A percentile compares a stretch with the other conserved stretches of the same genome.
Conservation (phyloP, 768 basidiomycete genomes). For the Amanita polypyramis region DNA sequence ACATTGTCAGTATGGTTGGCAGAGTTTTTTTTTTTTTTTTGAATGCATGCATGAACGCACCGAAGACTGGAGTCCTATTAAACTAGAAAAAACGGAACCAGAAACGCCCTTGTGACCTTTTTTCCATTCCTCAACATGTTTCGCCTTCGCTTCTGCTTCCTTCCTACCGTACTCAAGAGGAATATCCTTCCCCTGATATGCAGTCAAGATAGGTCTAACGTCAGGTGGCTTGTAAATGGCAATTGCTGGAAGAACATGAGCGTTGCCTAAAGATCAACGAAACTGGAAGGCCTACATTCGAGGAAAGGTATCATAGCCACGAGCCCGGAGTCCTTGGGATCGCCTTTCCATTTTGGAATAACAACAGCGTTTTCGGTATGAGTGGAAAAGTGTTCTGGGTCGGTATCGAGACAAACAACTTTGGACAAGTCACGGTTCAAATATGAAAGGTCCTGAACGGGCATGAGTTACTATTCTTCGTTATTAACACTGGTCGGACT, state of each 20-base stretch:
- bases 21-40: too few species aligned
- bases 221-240: conserved; percentile 85
- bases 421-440: conserved; percentile 90
- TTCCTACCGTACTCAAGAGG: conserved; percentile 81
- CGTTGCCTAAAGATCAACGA: not conserved
- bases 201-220: conserved; percentile 77
- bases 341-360: conserved; percentile 80
- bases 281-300: conserved; percentile 52
- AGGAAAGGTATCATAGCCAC: conserved; percentile 95
- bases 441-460: conserved; percentile 72
- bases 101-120: conserved; percentile 25
- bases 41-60: conserved; percentile 10
- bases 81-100: conserved; percentile 23
- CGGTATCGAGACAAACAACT: conserved; percentile 80
- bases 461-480: not conserved
- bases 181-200: conserved; percentile 83
- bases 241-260: conserved; percentile 47
- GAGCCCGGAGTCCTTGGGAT: conserved; percentile 57
- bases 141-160: conserved; percentile 74
- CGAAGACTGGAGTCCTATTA: conserved; percentile 28
- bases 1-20: not conserved
- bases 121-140: conserved; percentile 78
- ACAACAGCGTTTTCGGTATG: conserved; percentile 88
- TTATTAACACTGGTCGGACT: not conserved
- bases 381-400: conserved; percentile 62